These are phyloP conservation scores for Phytopythium boreale DNA, from an alignment of 352 stramenopile species.

Conservation along the genomic window DNA sequence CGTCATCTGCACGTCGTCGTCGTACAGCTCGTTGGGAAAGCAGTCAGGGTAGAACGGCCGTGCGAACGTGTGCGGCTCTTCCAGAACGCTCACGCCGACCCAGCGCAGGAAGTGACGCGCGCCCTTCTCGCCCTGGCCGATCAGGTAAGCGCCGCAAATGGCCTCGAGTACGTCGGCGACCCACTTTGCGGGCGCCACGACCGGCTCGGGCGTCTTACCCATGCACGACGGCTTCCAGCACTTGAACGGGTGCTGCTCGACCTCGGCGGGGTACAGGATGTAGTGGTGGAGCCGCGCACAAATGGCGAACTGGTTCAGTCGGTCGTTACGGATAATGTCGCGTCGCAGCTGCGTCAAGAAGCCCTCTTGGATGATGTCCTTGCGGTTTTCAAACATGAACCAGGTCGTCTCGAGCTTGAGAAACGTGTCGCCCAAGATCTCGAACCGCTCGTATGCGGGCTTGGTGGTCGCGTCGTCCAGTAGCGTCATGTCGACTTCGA, in stretches of 20 bases:
- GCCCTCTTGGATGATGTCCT: conserved; percentile 72
- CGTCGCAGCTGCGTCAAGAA: conserved; percentile 67
- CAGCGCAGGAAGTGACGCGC: conserved; percentile 74
- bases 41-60: conserved; percentile 65
- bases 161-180: conserved; percentile 83
- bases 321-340: conserved; percentile 87
- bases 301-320: conserved; percentile 73
- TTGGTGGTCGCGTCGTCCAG: conserved; percentile 84
- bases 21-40: conserved; percentile 58
- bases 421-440: conserved; percentile 84
- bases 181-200: conserved; percentile 81
- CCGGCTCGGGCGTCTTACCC: conserved; percentile 67
- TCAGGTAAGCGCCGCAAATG: conserved; percentile 76
- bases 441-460: conserved; percentile 74
- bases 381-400: conserved; percentile 76
- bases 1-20: conserved; percentile 19
- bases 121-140: conserved; percentile 66
- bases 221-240: conserved; percentile 89
- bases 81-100: conserved; percentile 65
- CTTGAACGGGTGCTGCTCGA: conserved; percentile 82
- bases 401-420: conserved; percentile 85
- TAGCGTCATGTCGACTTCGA: conserved; percentile 72
- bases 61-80: conserved; percentile 37
- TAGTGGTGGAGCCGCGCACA: conserved; percentile 61
- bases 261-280: conserved; percentile 72